Evolutionary conservation across 2,329 filamentous ascomycete genomes (phyloP), one percentile per base, ranked within the genome.

Genomic region (Akanthomyces muscarius): DNA sequence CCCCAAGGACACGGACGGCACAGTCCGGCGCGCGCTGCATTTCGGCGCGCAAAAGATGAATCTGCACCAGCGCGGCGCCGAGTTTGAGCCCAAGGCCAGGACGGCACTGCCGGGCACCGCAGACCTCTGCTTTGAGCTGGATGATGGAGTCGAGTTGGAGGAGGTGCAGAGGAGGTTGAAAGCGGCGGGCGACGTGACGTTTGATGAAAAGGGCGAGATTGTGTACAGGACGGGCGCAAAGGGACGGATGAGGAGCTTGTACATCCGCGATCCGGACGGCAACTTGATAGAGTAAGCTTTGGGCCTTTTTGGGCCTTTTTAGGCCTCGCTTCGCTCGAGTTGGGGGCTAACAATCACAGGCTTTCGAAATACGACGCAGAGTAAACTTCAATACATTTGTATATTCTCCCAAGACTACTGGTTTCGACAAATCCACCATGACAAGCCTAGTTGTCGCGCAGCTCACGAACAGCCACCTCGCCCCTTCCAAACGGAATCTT

Each of bases 41-140:
- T 88, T 87, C 66, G 86, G 84, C 41, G 69, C 66, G 1, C 83
- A 86, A 65, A 88, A 88, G 71, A 83, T 88, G 63, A 88, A 88
- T 64, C 77, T 88, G 2, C 85, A 88, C 68, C 76, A 84, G 66
- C 73, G 75, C 13, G 84, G 84, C 7, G 78, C 77, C 16, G 84
- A 87, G 64, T 87, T 86, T 66, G 82, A 85, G 64, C 85, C 85
- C 3, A 86, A 86, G 68, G 85, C 85, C 0, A 69, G 69, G 4
- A 76, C 72, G 13, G 83, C 83, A 0, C 74, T 81, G 60, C 81
- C 83, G 0, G 86, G 86, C 0, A 85, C 81, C 13, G 84, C 80
- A 13, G 85, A 88, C 69, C 64, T 88, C 41, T 87, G 85, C 68
- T 88, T 88, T 62, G 69, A 88, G 33, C 78, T 85, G 0, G 74